A percentile compares a stretch with the other conserved stretches of the same genome.
Conservation (phyloP, 306 rosid genomes). For the Macrotyloma uniflorum region DNA sequence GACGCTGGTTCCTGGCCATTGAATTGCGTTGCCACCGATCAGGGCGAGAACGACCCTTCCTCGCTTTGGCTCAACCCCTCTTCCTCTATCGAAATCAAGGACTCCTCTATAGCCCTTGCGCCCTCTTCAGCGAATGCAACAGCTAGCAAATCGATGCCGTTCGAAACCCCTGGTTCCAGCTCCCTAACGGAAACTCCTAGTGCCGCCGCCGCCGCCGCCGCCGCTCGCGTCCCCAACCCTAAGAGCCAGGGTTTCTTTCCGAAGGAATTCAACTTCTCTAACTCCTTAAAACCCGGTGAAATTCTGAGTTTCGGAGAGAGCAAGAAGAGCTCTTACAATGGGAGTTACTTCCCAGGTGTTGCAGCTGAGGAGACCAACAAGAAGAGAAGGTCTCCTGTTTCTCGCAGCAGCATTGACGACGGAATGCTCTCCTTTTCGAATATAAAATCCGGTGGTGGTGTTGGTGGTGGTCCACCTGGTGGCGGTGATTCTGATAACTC, state of each 20-base stretch:
- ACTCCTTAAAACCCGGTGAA: conserved; percentile 77
- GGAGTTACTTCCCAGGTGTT: conserved; percentile 52
- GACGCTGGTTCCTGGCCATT: conserved; percentile 69
- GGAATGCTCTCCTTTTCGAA: conserved; percentile 71
- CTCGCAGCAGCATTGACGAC: conserved; percentile 69
- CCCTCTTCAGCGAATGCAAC: background rate
- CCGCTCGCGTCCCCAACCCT: conserved; percentile 33
- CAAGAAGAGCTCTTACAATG: conserved; percentile 53
- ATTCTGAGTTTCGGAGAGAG: conserved; percentile 79
- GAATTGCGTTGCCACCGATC: conserved; percentile 47
- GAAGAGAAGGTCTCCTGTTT: conserved; percentile 63
- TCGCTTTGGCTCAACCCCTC: conserved; percentile 77
- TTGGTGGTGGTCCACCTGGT: background rate
- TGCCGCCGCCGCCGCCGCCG: background rate
- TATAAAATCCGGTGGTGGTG: conserved; percentile 33
- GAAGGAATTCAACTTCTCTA: conserved; percentile 69
- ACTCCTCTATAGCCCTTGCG: conserved; percentile 26
- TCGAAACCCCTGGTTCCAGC: conserved; percentile 66
- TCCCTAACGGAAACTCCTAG: conserved; percentile 64
- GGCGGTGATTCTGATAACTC: conserved; percentile 61
- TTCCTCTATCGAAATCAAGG: conserved; percentile 53
- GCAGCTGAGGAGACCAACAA: conserved; percentile 60
- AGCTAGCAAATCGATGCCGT: conserved; percentile 49
- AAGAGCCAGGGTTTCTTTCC: conserved; percentile 61
- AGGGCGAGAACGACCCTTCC: conserved; percentile 84